A percentile compares a stretch with the other conserved stretches of the same genome.
Conservation (phyloP, 805 yeast species). For the Wickerhamomyces tratensis region DNA sequence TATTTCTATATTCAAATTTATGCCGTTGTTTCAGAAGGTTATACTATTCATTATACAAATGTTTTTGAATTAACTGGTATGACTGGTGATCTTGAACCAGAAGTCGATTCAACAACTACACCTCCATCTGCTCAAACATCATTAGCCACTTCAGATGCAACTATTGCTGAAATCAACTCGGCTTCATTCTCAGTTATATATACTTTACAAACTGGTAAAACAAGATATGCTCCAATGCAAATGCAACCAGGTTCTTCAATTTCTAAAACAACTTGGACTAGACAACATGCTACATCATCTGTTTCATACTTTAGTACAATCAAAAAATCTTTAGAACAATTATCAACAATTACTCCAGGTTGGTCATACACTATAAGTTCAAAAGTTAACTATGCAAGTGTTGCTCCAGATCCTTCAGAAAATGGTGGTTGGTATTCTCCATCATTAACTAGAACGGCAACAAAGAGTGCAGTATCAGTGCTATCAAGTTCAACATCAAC, state of each 20-base stretch:
- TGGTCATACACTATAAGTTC: conserved; percentile 69
- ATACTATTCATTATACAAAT: conserved; percentile 55
- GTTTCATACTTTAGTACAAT: conserved; percentile 49
- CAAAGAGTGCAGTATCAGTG: background rate
- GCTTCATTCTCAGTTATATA: conserved; percentile 60
- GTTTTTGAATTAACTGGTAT: conserved; percentile 62
- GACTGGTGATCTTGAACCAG: conserved; percentile 46
- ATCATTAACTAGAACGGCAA: conserved; percentile 6
- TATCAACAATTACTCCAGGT: conserved; percentile 74
- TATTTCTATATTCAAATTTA: conserved; percentile 63
- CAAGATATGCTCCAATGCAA: conserved; percentile 91
- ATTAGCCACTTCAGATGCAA: conserved; percentile 21
- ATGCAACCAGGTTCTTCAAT: conserved; percentile 69
- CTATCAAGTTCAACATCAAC: no score
- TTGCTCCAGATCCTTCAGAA: conserved; percentile 57
- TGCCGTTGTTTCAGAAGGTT: conserved; percentile 28
- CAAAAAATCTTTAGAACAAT: conserved; percentile 21
- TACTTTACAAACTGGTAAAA: conserved; percentile 66
- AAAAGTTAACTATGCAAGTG: conserved; percentile 58
- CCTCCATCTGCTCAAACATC: conserved; percentile 32
- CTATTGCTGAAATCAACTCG: conserved; percentile 31
- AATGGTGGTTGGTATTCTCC: conserved; percentile 56
- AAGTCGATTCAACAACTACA: conserved; percentile 31
- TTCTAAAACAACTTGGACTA: conserved; percentile 55
- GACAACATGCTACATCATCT: conserved; percentile 59